Conservation (phyloP, 352 stramenopile genomes). For the Phytophthora sojae region DNA sequence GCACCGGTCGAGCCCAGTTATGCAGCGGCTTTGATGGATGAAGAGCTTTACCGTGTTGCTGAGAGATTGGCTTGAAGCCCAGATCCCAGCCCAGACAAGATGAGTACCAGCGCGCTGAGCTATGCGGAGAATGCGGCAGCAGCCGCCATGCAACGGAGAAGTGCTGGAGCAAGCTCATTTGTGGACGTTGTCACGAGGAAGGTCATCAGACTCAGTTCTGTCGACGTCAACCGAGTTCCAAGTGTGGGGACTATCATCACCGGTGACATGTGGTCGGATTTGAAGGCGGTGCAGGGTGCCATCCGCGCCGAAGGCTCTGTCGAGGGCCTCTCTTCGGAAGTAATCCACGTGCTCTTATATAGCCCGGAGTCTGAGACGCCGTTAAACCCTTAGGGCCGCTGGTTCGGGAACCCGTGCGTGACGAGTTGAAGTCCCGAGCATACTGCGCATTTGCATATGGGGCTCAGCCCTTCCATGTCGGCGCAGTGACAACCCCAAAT, state of each 20-base stretch:
- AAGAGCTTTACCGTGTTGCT: not conserved
- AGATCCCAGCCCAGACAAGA: not conserved
- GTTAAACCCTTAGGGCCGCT: slow-evolving; percentile 23
- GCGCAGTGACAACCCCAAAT: not conserved
- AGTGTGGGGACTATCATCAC: slow-evolving; percentile 5
- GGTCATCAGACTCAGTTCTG: slow-evolving; percentile 8
- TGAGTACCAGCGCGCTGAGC: not conserved
- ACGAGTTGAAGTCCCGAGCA: slow-evolving; percentile 5
- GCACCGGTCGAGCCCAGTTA: not conserved
- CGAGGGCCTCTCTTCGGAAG: not conserved
- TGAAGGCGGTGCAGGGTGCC: not conserved
- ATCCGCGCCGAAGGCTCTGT: not conserved
- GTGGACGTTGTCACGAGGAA: slow-evolving; percentile 10
- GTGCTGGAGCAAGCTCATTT: not conserved
- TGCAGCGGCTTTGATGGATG: not conserved
- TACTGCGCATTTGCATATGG: slow-evolving; percentile 13
- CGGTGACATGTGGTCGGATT: not conserved
- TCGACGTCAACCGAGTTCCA: not conserved
- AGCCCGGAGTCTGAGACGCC: not conserved
- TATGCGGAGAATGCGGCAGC: not conserved
- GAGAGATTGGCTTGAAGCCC: not conserved
- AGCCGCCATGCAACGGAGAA: not conserved
- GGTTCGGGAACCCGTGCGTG: slow-evolving; percentile 7
- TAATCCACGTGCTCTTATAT: not conserved
- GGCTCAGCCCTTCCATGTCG: slow-evolving; percentile 10